Percentiles rank a stretch among this genome's conserved stretches.
phyloP scores from a whole-genome alignment of 2,329 filamentous ascomycete genomes.

The Atkinsonella hypoxylon region DNA sequence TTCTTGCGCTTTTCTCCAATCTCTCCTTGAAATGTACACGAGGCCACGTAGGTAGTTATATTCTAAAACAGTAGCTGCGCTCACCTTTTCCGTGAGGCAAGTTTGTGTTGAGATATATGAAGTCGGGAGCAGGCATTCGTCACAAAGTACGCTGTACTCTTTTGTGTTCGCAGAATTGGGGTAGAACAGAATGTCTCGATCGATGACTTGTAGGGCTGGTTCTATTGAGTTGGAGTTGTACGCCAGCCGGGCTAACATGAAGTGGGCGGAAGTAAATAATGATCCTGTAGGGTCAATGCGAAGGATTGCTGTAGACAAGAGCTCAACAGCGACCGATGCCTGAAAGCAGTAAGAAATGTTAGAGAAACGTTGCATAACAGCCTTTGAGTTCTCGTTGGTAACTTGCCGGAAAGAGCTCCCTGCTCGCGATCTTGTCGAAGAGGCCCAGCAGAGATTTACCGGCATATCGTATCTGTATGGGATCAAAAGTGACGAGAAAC shows the following conservation, averaged over 20 bases:
- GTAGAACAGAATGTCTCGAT: slow-evolving; percentile 55
- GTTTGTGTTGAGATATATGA: slow-evolving; percentile 48
- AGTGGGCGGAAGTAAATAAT: slow-evolving; percentile 54
- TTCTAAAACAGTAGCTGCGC: slow-evolving; percentile 43
- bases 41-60: slow-evolving; percentile 56
- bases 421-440: slow-evolving; percentile 27
- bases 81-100: slow-evolving; percentile 44
- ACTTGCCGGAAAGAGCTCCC: slow-evolving; percentile 31
- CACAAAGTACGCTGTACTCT: slow-evolving; percentile 31
- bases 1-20: slow-evolving; percentile 50
- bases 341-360: slow-evolving; percentile 12
- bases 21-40: slow-evolving; percentile 46
- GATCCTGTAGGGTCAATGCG: slow-evolving; percentile 54
- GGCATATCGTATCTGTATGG: slow-evolving; percentile 39
- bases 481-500: slow-evolving; percentile 38
- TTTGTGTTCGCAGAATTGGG: slow-evolving; percentile 32
- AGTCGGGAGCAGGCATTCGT: slow-evolving; percentile 30
- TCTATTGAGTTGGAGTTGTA: slow-evolving; percentile 41
- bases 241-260: slow-evolving; percentile 45
- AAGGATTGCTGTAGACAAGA: slow-evolving; percentile 42
- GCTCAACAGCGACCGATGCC: slow-evolving; percentile 34
- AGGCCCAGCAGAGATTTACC: slow-evolving; percentile 31
- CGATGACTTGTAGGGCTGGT: slow-evolving; percentile 47
- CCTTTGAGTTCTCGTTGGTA: not conserved
- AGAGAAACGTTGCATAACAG: not conserved